Percentiles rank a stretch among this genome's conserved stretches.
These are phyloP conservation scores for Singerocomus inundabilis DNA, from an alignment of 1,284 basidiomycete genomes.

Conservation along the genomic window DNA sequence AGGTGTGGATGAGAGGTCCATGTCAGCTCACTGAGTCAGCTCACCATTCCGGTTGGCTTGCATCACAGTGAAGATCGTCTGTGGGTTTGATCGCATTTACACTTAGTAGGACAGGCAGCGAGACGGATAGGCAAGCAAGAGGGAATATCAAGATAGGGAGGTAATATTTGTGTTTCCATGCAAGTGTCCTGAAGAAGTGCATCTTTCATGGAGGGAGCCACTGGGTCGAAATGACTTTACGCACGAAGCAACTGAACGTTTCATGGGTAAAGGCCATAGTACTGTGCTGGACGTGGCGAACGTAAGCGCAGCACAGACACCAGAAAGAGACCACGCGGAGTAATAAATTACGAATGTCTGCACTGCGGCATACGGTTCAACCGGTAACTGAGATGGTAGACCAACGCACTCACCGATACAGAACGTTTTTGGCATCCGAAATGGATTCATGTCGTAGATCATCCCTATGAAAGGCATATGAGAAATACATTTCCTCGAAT, in stretches of 20 bases:
- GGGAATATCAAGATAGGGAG: conserved; percentile 48
- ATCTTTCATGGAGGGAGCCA: not conserved
- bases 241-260: conserved; percentile 32
- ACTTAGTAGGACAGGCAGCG: conserved; percentile 44
- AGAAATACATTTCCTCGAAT: not conserved
- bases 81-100: conserved; percentile 43
- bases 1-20: not conserved
- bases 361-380: conserved; percentile 4
- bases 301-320: conserved; percentile 50
- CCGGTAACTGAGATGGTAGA: not conserved
- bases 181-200: conserved; percentile 33
- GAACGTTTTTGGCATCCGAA: conserved; percentile 53
- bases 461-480: conserved; percentile 44
- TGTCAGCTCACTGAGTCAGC: conserved; percentile 7
- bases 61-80: conserved; percentile 57
- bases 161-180: conserved; percentile 44
- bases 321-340: conserved; percentile 48
- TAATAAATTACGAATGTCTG: conserved; percentile 35
- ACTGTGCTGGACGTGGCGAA: conserved; percentile 47
- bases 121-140: conserved; percentile 41
- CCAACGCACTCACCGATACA: conserved; percentile 46
- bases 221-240: conserved; percentile 10
- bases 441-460: conserved; percentile 61
- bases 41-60: conserved; percentile 53
- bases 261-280: conserved; percentile 45